phyloP scores from a whole-genome alignment of 805 yeast genomes.

The Lipomyces starkeyi region DNA sequence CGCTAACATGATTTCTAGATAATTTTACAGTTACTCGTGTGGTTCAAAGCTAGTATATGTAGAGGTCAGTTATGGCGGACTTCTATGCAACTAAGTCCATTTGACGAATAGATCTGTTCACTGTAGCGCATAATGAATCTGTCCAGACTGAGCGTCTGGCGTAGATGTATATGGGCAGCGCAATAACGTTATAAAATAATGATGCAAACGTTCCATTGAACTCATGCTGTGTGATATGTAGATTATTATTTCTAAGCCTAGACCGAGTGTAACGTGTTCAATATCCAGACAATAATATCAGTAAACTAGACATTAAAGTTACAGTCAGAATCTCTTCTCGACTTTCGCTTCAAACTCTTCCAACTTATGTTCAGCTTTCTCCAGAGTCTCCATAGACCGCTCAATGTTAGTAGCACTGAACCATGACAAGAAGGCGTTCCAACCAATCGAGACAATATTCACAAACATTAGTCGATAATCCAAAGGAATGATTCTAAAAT shows the following conservation, averaged over 20 bases:
- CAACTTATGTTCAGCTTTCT: constrained; percentile 19
- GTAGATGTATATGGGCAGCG: not conserved
- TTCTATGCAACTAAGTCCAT: not conserved
- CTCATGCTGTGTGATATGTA: no score
- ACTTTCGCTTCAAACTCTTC: constrained; percentile 19
- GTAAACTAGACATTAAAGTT: not conserved
- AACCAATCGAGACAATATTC: constrained; percentile 72
- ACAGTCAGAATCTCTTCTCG: constrained; percentile 6
- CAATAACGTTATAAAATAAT: no score
- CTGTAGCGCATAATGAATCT: not conserved
- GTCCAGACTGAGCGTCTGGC: not conserved
- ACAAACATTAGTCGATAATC: constrained; percentile 65
- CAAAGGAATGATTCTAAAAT: constrained; percentile 54
- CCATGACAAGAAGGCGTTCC: constrained; percentile 79
- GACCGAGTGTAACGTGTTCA: not conserved
- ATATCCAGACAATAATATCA: not conserved
- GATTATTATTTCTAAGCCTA: not conserved
- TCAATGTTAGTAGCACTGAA: constrained; percentile 23
- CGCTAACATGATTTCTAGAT: not conserved
- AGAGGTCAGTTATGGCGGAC: not conserved
- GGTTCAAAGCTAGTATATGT: not conserved
- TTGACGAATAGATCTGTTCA: no score
- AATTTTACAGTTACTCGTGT: not conserved
- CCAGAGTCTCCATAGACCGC: constrained; percentile 13
- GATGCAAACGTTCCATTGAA: no score